phyloP scores from a whole-genome alignment of 108 stramenopile species.

The Skeletonema menzelii region DNA sequence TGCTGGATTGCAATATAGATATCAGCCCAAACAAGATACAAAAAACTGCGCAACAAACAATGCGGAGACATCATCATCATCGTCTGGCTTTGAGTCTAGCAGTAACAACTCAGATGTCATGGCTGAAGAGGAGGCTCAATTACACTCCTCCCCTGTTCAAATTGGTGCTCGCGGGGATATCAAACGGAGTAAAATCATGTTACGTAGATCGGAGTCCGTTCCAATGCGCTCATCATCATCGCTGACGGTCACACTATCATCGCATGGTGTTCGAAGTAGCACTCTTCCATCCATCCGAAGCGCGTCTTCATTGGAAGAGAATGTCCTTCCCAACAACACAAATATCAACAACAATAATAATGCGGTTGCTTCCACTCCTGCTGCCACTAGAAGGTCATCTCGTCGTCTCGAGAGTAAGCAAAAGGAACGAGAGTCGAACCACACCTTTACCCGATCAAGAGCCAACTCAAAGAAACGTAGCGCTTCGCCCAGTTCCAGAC shows the following conservation, averaged over 20 bases:
- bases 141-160: constrained; percentile 2
- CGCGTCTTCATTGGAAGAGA: constrained; percentile 17
- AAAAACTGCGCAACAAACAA: background rate
- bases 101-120: background rate
- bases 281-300: background rate
- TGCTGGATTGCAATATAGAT: background rate
- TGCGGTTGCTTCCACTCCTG: background rate
- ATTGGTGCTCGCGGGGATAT: background rate
- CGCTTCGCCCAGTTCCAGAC: constrained; percentile 3
- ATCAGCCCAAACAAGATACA: background rate
- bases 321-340: constrained; percentile 37
- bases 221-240: background rate
- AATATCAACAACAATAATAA: background rate
- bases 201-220: constrained; percentile 3
- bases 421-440: background rate
- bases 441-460: background rate
- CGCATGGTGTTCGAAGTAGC: background rate
- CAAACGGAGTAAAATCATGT: constrained; percentile 14
- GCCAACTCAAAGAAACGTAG: constrained; percentile 27
- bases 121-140: constrained; percentile 3
- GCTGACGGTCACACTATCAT: background rate
- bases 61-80: background rate
- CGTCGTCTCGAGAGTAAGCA: background rate
- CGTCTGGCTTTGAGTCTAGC: background rate
- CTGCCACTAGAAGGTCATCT: constrained; percentile 9